phyloP scores from a whole-genome alignment of 2,329 filamentous ascomycete genomes.

The Stylonectria norvegica region DNA sequence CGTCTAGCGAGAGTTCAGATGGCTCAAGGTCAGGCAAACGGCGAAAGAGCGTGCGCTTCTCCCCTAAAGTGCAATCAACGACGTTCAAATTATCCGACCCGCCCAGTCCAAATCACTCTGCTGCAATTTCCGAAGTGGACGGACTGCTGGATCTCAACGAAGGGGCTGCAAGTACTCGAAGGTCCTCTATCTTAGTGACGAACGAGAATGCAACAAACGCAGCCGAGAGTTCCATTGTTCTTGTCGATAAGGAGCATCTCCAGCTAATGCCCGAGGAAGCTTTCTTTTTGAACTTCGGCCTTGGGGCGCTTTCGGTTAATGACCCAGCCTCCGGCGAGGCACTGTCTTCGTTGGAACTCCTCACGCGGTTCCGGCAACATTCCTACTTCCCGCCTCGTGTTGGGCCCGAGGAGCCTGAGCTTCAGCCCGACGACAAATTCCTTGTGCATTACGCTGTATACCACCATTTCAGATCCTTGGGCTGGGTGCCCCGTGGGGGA shows the following conservation, averaged over 20 bases:
- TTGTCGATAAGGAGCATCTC: conserved; percentile 71
- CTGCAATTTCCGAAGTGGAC: conserved; percentile 12
- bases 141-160: conserved; percentile 10
- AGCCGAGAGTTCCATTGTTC: conserved; percentile 5
- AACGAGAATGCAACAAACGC: not conserved
- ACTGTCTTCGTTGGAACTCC: conserved; percentile 55
- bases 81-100: conserved; percentile 55
- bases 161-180: conserved; percentile 9
- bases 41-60: conserved; percentile 68
- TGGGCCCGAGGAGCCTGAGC: conserved; percentile 32
- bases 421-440: conserved; percentile 78
- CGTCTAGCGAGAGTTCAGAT: conserved; percentile 21
- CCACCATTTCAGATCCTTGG: conserved; percentile 92
- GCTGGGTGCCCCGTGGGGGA: conserved; percentile 89
- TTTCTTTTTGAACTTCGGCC: conserved; percentile 80
- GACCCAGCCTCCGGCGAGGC: conserved; percentile 44
- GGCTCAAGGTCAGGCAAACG: conserved; percentile 33
- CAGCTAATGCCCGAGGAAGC: conserved; percentile 88
- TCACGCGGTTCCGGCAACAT: conserved; percentile 64
- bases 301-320: conserved; percentile 68
- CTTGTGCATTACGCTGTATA: conserved; percentile 84
- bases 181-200: not conserved
- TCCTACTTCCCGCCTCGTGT: conserved; percentile 64
- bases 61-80: conserved; percentile 62
- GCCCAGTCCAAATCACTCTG: conserved; percentile 42